Base-by-base conservation (phyloP, 768 basidiomycete species). In the Termitomyces sp. region DNA sequence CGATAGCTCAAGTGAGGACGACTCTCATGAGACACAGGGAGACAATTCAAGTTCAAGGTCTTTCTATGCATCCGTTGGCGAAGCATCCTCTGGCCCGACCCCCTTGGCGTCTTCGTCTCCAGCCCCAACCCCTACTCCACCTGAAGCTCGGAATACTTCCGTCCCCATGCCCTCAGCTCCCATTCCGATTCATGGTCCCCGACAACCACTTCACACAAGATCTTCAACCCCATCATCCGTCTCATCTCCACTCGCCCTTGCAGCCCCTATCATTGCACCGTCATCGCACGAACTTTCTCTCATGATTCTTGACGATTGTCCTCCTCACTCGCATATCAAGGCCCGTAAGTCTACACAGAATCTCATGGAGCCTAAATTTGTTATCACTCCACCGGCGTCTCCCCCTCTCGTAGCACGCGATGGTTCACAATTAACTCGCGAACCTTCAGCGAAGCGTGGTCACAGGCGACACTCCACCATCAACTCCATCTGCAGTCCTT, bases 161-260 rank as follows among this genome's bases (percentile, higher is more conserved):
- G 60, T 65, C 36, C 65, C 69, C 24, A 59, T 67, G 33, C 68
- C 72, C 13, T 65, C 67, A n/a, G 61, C 72, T 54, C 61, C 70
- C 13, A 68, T 69, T 36, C 66, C 72, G 20, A 70, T 68, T 53
- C 67, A 75, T 44, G 67, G 69, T 49, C 60, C 75, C 15, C 77
- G 80, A 47, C 80, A 80, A 59, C 70, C 75, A 64, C 74, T 89
- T 61, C 83, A 87, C 54, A 92, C 91, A 9, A 81, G 92, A 51
- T 92, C 92, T 7, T 93, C 91, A 11, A 94, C 92, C 0, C 92
- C 92, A 16, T 93, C 92, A 2, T 94, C 92, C 18, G 82, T 93
- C 54, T 93, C 92, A 24, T 94, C 92, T 13, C 92, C 92, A 57
- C 79, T 94, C 44, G 92, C 92, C 30, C 78, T 93, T 33, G 92